Evolutionary conservation across 257 asterid genomes (phyloP).

Genomic region (Knoxia roxburghii): DNA sequence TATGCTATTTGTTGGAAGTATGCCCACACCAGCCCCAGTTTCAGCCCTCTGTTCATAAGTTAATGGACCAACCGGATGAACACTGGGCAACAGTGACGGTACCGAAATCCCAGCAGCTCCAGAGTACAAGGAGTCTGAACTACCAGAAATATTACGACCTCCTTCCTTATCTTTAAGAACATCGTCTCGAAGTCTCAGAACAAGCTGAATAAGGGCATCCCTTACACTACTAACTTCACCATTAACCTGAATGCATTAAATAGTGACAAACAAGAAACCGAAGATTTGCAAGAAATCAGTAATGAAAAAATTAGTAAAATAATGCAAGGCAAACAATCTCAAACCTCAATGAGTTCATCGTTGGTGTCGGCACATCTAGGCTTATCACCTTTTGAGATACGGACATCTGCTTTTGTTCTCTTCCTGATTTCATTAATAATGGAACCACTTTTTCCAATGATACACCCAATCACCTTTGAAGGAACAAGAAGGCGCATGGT

Average conservation of each 20-base stretch:
- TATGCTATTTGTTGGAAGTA: slow-evolving; percentile 52
- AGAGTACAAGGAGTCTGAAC: slow-evolving; percentile 46
- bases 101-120: slow-evolving; percentile 52
- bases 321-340: not conserved
- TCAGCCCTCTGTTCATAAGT: slow-evolving; percentile 70
- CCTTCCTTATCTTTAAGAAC: slow-evolving; percentile 69
- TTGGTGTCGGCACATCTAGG: slow-evolving; percentile 61
- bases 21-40: slow-evolving; percentile 49
- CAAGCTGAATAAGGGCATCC: slow-evolving; percentile 89
- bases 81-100: slow-evolving; percentile 46
- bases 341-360: slow-evolving; percentile 93
- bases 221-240: slow-evolving; percentile 72
- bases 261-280: slow-evolving; percentile 18
- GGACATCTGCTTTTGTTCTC: slow-evolving; percentile 76
- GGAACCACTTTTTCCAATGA: slow-evolving; percentile 87
- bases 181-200: slow-evolving; percentile 85
- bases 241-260: slow-evolving; percentile 42
- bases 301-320: slow-evolving; percentile 5
- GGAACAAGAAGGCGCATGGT: slow-evolving; percentile 78
- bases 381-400: slow-evolving; percentile 79
- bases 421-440: slow-evolving; percentile 82
- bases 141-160: slow-evolving; percentile 47
- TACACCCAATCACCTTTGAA: slow-evolving; percentile 80
- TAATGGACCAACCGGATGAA: slow-evolving; percentile 48
- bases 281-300: not conserved